Percentiles rank a stretch among this genome's conserved stretches.
Evolutionary conservation across 78 protist genomes (phyloP).

Genomic region (Speleostelium caveatum): DNA sequence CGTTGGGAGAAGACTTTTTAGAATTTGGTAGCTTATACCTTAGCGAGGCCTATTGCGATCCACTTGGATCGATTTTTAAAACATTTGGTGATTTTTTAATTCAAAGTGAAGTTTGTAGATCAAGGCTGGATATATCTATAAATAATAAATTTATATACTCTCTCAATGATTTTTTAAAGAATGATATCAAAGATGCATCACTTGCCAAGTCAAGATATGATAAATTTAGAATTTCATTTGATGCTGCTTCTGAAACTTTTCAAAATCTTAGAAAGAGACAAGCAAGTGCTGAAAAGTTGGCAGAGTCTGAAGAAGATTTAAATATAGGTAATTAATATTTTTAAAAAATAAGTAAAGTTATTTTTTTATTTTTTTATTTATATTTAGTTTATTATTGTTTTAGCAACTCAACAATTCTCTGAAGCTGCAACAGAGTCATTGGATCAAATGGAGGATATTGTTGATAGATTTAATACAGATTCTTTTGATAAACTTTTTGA

Average conservation of each 20-base stretch:
- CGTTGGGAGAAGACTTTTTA: slow-evolving; percentile 10
- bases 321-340: not conserved
- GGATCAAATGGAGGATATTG: slow-evolving; percentile 38
- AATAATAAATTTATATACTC: not conserved
- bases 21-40: slow-evolving; percentile 11
- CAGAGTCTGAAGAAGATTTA: not conserved
- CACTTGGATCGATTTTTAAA: not conserved
- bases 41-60: not conserved
- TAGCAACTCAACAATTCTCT: slow-evolving; percentile 51
- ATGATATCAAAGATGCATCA: slow-evolving; percentile 29
- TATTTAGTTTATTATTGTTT: too few species aligned
- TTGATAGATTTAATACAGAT: slow-evolving; percentile 29
- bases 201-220: slow-evolving; percentile 48
- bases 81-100: slow-evolving; percentile 20
- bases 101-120: slow-evolving; percentile 36
- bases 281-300: not conserved
- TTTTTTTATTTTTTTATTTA: too few species aligned
- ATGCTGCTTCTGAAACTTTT: slow-evolving; percentile 52
- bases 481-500: slow-evolving; percentile 16
- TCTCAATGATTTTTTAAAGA: slow-evolving; percentile 29
- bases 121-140: slow-evolving; percentile 26
- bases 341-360: too few species aligned
- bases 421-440: slow-evolving; percentile 52
- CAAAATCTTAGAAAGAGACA: slow-evolving; percentile 47
- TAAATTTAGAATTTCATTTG: slow-evolving; percentile 50